phyloP scores from a whole-genome alignment of 306 rosid species.

The Chamaecrista fasciculata region DNA sequence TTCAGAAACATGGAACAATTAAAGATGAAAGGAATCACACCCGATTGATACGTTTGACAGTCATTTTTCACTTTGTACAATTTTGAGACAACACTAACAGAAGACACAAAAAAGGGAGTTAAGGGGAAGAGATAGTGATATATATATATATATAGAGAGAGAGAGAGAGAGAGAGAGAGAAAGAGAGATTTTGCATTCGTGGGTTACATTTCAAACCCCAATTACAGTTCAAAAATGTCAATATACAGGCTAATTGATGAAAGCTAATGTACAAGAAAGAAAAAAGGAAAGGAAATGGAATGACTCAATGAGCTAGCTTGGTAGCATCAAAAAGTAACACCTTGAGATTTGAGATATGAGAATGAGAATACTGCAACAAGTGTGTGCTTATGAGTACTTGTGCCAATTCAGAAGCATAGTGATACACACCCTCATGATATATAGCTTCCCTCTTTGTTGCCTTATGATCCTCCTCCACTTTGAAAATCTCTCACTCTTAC shows the following conservation, averaged over 20 bases:
- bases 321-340: constrained; percentile 5
- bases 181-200: not conserved
- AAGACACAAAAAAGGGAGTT: not conserved
- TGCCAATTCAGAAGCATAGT: constrained; percentile 81
- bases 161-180: not conserved
- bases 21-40: not conserved
- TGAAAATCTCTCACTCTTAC: constrained; percentile 49
- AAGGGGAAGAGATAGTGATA: not conserved
- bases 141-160: too few relatives aligned
- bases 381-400: constrained; percentile 47
- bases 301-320: constrained; percentile 20
- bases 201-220: constrained; percentile 1
- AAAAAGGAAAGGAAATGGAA: not conserved
- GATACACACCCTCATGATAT: constrained; percentile 74
- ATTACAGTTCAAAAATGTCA: constrained; percentile 13
- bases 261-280: constrained; percentile 11
- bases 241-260: not conserved
- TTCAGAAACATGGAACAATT: constrained; percentile 23
- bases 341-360: not conserved
- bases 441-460: constrained; percentile 75
- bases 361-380: not conserved
- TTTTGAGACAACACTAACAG: constrained; percentile 26
- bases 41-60: not conserved
- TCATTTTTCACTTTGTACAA: constrained; percentile 6
- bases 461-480: constrained; percentile 72